These are phyloP conservation scores for Sparassis latifolia DNA, from an alignment of 1,284 basidiomycete species.

Conservation along the genomic window DNA sequence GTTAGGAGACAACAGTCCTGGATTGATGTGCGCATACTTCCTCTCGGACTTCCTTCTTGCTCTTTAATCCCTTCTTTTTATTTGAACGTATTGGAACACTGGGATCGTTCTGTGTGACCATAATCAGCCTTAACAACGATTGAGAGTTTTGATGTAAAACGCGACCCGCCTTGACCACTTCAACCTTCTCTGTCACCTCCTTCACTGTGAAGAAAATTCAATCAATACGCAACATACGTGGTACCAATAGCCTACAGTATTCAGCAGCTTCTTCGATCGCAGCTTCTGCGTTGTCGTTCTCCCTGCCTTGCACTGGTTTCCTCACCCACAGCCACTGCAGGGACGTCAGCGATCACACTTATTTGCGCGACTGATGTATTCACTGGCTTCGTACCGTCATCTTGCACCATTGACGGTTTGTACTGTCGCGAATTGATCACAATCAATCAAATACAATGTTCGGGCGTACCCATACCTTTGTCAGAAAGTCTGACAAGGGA, in stretches of 20 bases:
- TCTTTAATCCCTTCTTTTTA: conserved; percentile 64
- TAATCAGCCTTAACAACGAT: background rate
- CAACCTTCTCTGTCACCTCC: conserved; percentile 47
- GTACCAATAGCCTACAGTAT: conserved; percentile 29
- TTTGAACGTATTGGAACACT: conserved; percentile 58
- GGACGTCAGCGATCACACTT: background rate
- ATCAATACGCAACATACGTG: background rate
- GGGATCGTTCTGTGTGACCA: conserved; percentile 43
- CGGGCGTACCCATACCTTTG: conserved; percentile 31
- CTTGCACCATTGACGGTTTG: conserved; percentile 68
- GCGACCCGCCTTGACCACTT: conserved; percentile 44
- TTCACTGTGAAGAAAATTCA: conserved; percentile 38
- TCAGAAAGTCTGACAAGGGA: conserved; percentile 39
- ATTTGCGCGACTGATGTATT: conserved; percentile 13
- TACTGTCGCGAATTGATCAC: conserved; percentile 34
- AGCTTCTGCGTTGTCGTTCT: conserved; percentile 21
- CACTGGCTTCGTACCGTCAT: conserved; percentile 68
- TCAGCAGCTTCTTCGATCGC: conserved; percentile 42
- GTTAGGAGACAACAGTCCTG: background rate
- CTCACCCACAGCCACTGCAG: conserved; percentile 64
- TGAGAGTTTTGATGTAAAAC: too few species aligned
- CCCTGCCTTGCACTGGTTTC: conserved; percentile 23
- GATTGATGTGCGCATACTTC: conserved; percentile 31
- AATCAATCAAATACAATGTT: background rate
- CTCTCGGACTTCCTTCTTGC: conserved; percentile 70